phyloP scores from a whole-genome alignment of 306 rosid species.

The Ormosia emarginata region DNA sequence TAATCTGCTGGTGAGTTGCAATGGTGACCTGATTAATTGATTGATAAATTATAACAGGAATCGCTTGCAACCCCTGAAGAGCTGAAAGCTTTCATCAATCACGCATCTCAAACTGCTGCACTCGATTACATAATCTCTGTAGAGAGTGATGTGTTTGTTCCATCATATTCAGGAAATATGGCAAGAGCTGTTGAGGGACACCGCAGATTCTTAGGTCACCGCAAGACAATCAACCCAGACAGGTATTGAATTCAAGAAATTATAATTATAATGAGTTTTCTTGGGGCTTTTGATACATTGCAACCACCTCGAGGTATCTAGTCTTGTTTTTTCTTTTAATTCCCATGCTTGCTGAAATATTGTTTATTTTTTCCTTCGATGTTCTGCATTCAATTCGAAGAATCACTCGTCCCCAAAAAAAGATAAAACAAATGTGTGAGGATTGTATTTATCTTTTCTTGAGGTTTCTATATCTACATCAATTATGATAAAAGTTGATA shows the following conservation, averaged over 20 bases:
- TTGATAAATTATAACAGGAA: constrained; percentile 64
- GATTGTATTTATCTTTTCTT: neutral
- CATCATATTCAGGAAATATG: constrained; percentile 92
- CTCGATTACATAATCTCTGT: constrained; percentile 85
- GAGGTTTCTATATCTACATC: neutral
- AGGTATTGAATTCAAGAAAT: constrained; percentile 44
- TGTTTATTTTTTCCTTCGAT: neutral
- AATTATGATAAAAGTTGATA: neutral
- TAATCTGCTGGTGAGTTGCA: constrained; percentile 22
- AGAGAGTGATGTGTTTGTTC: constrained; percentile 86
- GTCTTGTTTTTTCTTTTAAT: neutral
- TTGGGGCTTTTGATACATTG: neutral
- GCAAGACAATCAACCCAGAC: constrained; percentile 82
- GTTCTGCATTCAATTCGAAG: neutral
- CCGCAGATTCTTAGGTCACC: constrained; percentile 86
- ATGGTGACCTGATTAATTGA: constrained; percentile 8
- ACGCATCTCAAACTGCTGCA: constrained; percentile 91
- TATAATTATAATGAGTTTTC: neutral
- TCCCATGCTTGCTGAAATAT: neutral
- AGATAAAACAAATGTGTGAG: neutral
- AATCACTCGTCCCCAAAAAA: neutral
- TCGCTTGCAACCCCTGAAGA: constrained; percentile 74
- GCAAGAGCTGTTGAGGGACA: constrained; percentile 97
- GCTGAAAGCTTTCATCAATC: constrained; percentile 66
- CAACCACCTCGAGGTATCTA: neutral